Percentiles rank a stretch among this genome's conserved stretches.
These are phyloP conservation scores for Oryza brachyantha DNA, from an alignment of 176 grass and related monocot genomes.

Conservation along the genomic window DNA sequence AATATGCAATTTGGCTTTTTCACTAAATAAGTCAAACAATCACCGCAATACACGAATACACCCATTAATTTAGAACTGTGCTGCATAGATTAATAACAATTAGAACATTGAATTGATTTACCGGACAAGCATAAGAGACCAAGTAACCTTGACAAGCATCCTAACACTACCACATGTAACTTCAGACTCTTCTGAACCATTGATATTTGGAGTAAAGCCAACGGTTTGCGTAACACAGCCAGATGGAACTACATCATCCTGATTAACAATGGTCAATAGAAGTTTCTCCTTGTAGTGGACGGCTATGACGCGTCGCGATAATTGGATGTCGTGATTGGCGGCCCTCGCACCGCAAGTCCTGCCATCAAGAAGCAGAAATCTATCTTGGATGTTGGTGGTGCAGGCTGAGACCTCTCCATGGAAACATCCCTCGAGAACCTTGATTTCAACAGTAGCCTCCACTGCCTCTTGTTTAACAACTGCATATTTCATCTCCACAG, in stretches of 20 bases:
- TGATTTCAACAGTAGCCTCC: slow-evolving; percentile 15
- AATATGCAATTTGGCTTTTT: too few species aligned
- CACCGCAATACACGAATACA: too few species aligned
- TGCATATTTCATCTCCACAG: background rate
- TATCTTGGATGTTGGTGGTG: background rate
- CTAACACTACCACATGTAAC: too few species aligned
- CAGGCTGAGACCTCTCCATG: background rate
- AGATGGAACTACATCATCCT: background rate
- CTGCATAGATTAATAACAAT: too few species aligned
- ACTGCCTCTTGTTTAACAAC: background rate
- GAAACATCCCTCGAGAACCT: slow-evolving; percentile 1
- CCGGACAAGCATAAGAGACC: background rate
- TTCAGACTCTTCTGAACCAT: background rate
- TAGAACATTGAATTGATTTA: too few species aligned
- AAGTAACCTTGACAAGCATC: background rate
- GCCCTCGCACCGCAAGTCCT: background rate
- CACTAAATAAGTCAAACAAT: too few species aligned
- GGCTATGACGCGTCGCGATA: background rate
- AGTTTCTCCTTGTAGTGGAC: too few species aligned
- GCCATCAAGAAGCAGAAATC: background rate
- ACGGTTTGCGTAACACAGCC: background rate
- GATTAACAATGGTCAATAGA: too few species aligned
- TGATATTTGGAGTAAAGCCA: background rate
- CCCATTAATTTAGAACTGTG: too few species aligned
- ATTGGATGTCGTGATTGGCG: background rate